A percentile compares a stretch with the other conserved stretches of the same genome.
These are phyloP conservation scores for Sporothrix humicola DNA, from an alignment of 2,329 filamentous ascomycete genomes.

Conservation along the genomic window DNA sequence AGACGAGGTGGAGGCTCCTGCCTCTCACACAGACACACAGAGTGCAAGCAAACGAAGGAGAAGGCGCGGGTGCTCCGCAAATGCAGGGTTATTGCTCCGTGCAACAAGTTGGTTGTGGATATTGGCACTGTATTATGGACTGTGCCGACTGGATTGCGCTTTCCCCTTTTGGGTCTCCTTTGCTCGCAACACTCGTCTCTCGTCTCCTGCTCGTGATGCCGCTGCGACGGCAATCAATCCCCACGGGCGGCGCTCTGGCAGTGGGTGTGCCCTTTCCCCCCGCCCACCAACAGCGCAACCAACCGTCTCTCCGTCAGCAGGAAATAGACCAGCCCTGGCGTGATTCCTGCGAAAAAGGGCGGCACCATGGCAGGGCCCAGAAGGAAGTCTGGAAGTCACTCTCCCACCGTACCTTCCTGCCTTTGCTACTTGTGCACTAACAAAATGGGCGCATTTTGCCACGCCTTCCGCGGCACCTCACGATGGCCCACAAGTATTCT, in stretches of 20 bases:
- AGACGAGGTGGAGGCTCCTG: not conserved
- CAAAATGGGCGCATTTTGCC: constrained; percentile 9
- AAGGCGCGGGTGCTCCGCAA: constrained; percentile 15
- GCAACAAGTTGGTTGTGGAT: not conserved
- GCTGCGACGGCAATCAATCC: constrained; percentile 23
- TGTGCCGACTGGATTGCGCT: not conserved
- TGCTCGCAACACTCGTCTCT: too few species aligned
- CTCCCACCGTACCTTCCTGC: not conserved
- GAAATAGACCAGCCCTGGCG: not conserved
- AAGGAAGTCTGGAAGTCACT: too few species aligned
- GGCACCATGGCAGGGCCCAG: not conserved
- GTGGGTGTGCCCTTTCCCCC: not conserved
- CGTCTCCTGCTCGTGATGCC: too few species aligned
- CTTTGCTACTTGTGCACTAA: constrained; percentile 7
- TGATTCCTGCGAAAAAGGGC: not conserved
- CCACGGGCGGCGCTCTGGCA: constrained; percentile 7
- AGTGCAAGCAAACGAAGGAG: not conserved
- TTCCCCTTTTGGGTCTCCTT: not conserved
- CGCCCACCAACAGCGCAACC: not conserved
- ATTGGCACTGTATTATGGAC: constrained; percentile 8
- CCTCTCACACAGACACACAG: not conserved
- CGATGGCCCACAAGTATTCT: constrained; percentile 9
- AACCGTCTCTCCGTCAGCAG: not conserved
- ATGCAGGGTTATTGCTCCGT: constrained; percentile 15
- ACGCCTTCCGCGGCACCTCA: not conserved